phyloP scores from a whole-genome alignment of 352 stramenopile genomes.

The Pythium sp. region DNA sequence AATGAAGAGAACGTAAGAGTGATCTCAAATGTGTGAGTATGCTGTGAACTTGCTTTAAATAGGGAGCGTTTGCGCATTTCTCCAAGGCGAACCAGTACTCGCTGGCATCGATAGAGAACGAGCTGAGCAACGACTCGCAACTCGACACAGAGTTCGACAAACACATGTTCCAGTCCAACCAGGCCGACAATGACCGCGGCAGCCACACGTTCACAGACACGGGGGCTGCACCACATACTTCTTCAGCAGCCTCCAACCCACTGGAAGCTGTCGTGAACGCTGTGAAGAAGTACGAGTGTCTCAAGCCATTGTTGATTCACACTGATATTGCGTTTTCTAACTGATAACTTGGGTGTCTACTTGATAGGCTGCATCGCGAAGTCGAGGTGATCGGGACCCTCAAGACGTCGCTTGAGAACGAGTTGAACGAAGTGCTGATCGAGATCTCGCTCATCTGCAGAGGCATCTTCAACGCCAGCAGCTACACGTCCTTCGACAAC shows the following conservation, averaged over 20 bases:
- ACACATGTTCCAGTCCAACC: slow-evolving; percentile 36
- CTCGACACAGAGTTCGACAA: slow-evolving; percentile 69
- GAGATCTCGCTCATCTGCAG: slow-evolving; percentile 70
- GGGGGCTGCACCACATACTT: not conserved
- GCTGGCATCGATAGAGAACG: slow-evolving; percentile 60
- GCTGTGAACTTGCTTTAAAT: not conserved
- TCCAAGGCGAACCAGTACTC: slow-evolving; percentile 71
- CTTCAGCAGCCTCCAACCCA: slow-evolving; percentile 26
- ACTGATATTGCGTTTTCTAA: not conserved
- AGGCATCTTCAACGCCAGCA: slow-evolving; percentile 70
- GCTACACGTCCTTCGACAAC: slow-evolving; percentile 76
- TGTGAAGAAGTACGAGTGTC: slow-evolving; percentile 51
- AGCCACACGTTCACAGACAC: slow-evolving; percentile 23
- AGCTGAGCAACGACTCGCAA: slow-evolving; percentile 56
- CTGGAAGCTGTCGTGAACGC: slow-evolving; percentile 56
- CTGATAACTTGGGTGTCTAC: not conserved
- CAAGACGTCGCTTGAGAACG: slow-evolving; percentile 63
- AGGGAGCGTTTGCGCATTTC: slow-evolving; percentile 60
- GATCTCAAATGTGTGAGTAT: not conserved
- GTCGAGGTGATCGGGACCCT: slow-evolving; percentile 74
- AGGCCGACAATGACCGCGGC: slow-evolving; percentile 21
- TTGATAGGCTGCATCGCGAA: slow-evolving; percentile 59
- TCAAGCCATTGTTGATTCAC: slow-evolving; percentile 1
- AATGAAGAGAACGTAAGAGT: not conserved
- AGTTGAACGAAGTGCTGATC: slow-evolving; percentile 56